Evolutionary conservation across 768 basidiomycete species (phyloP), one percentile per base, ranked within the genome.

Genomic region (Termitomyces sp.): DNA sequence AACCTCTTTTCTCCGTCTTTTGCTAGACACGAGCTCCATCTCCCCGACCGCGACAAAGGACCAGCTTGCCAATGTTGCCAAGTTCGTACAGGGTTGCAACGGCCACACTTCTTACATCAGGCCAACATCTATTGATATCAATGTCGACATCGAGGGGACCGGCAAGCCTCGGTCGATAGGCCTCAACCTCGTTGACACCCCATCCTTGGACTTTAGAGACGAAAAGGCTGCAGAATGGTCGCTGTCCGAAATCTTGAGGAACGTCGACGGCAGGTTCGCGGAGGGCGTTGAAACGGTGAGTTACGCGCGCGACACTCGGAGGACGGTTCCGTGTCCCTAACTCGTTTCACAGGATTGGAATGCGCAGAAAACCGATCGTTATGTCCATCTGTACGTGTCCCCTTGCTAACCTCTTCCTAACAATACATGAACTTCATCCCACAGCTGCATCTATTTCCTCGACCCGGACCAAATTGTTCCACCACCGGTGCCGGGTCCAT

Each of bases 381-480:
- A 89, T 73, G 82, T 93, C 57, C 91, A 93, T 75, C 74, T 94
- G 88, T 92, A 67, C 64, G 82, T n/a, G n/a, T 81, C 58, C 59
- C 60, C 62, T 64, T 40, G 48, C 60, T 47, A 17, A 53, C 48
- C 56, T 65, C 38, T 62, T 56, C 47, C 53, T 38, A 31, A 58
- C 66, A 66, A 21, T 56, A 19, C 58, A 54, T 52, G 54, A 46
- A 46, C 34, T 63, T 63, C 54, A 65, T 59, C 63, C 51, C 61
- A 55, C 73, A 92, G 90, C 58, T 92, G 90, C 66, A 84, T 93
- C 58, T 93, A 93, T 75, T 90, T 93, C 73, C 76, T 93, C 73
- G 89, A 92, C 79, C 91, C 91, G 54, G 88, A 90, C 76, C 69
- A 78, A 69, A 90, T 92, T 64, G 78, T 90, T 58, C 88, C 89